Evolutionary conservation across 2,329 filamentous ascomycete species (phyloP).

Genomic region (Cryphonectria nitschkei): DNA sequence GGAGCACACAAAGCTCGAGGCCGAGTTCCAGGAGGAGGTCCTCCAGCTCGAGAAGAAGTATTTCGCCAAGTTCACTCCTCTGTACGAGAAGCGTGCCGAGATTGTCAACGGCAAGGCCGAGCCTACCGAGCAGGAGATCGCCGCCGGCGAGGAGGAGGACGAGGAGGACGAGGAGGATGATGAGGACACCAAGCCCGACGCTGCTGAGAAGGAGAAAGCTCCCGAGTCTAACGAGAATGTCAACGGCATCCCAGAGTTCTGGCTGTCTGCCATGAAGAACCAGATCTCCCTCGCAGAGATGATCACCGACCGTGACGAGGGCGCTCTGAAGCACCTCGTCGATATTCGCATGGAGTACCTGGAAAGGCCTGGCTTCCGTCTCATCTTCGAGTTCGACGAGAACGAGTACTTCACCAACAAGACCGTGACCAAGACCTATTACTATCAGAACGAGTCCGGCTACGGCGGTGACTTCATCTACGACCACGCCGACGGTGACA

Average conservation of each 20-base stretch:
- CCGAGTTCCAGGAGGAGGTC: constrained; percentile 98
- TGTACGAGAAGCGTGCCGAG: constrained; percentile 91
- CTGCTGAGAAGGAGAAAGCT: constrained; percentile 58
- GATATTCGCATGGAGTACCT: constrained; percentile 99
- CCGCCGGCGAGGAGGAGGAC: constrained; percentile 80
- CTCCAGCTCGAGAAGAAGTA: constrained; percentile 99
- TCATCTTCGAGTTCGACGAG: constrained; percentile 95
- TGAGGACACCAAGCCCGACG: constrained; percentile 45
- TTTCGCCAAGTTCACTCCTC: constrained; percentile 96
- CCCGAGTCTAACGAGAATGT: constrained; percentile 59
- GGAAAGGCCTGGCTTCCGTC: constrained; percentile 94
- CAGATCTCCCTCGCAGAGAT: constrained; percentile 96
- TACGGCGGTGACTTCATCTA: constrained; percentile 99
- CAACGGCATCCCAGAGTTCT: constrained; percentile 96
- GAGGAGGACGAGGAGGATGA: constrained; percentile 68
- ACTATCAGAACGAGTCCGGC: constrained; percentile 97
- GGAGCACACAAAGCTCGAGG: constrained; percentile 97
- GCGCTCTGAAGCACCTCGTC: constrained; percentile 82
- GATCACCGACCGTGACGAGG: constrained; percentile 97
- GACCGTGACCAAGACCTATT: constrained; percentile 96
- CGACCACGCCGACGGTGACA: constrained; percentile 96
- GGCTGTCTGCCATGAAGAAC: constrained; percentile 99
- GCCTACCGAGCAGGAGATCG: constrained; percentile 84
- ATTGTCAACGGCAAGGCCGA: constrained; percentile 89
- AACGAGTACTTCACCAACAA: constrained; percentile 99